These are phyloP conservation scores for Durio zibethinus DNA, from an alignment of 345 rosid genomes.

Conservation along the genomic window DNA sequence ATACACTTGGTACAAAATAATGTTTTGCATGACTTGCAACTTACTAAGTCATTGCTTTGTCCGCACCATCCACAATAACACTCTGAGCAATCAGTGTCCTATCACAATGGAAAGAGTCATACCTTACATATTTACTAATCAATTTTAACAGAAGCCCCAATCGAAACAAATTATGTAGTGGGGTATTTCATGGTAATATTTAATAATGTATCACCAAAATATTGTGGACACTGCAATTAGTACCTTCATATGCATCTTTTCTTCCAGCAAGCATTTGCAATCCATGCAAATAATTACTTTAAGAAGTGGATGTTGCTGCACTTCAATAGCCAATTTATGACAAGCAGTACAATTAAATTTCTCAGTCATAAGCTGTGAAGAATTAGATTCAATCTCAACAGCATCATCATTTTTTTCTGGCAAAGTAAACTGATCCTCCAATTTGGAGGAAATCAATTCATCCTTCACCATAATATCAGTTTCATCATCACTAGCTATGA, in stretches of 20 bases:
- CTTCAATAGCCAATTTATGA: conserved; percentile 54
- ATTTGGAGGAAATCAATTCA: conserved; percentile 22
- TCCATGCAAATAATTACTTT: conserved; percentile 82
- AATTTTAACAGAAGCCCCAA: not conserved
- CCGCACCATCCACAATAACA: conserved; percentile 96
- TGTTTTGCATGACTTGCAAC: conserved; percentile 73
- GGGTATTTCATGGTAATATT: not conserved
- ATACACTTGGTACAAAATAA: conserved; percentile 74
- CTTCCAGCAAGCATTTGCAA: conserved; percentile 70
- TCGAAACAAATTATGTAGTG: not conserved
- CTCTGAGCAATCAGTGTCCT: conserved; percentile 67
- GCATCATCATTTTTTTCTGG: conserved; percentile 23
- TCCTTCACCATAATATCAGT: conserved; percentile 29
- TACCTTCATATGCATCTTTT: conserved; percentile 67
- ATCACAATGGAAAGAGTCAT: conserved; percentile 18
- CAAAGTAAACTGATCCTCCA: conserved; percentile 28
- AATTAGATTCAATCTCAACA: conserved; percentile 20
- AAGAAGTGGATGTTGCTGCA: conserved; percentile 74
- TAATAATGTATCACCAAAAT: not conserved
- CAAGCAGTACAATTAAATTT: conserved; percentile 79
- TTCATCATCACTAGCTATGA: conserved; percentile 44
- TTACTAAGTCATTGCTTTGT: conserved; percentile 52
- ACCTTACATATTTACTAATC: not conserved
- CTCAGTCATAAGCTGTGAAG: conserved; percentile 31
- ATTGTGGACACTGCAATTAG: conserved; percentile 10